These are phyloP conservation scores for Tetragonia tetragonoides DNA, from an alignment of 148 eudicot genomes.

Conservation along the genomic window DNA sequence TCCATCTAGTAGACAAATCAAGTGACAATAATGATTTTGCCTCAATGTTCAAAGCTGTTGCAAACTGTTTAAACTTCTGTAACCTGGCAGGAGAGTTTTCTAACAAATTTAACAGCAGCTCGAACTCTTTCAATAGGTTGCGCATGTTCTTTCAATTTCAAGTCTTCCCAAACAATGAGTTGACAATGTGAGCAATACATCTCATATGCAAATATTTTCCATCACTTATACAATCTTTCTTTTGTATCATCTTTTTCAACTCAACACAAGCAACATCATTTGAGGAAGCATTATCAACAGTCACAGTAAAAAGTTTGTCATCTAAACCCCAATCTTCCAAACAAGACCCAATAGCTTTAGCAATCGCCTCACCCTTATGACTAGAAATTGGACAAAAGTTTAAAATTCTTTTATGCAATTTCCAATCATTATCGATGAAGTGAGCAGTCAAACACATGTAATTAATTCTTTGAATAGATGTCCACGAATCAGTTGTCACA, in stretches of 20 bases:
- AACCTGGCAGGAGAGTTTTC: conserved; percentile 13
- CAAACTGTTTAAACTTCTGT: background rate
- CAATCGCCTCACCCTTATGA: conserved; percentile 21
- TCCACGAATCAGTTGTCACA: conserved; percentile 25
- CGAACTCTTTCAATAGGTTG: background rate
- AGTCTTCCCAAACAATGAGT: conserved; percentile 18
- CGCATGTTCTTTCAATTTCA: background rate
- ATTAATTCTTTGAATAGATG: conserved; percentile 15
- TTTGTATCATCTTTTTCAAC: background rate
- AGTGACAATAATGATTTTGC: background rate
- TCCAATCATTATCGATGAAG: background rate
- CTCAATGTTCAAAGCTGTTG: background rate
- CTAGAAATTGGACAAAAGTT: background rate
- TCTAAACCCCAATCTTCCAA: conserved; percentile 21
- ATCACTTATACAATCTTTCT: background rate
- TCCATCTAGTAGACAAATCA: too few species aligned
- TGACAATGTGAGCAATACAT: conserved; percentile 21
- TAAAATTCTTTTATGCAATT: too few species aligned
- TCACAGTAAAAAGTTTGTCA: conserved; percentile 1
- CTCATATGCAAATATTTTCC: conserved; percentile 26
- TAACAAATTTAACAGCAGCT: background rate
- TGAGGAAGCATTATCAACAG: background rate
- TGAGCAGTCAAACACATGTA: conserved; percentile 21
- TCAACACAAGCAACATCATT: conserved; percentile 8
- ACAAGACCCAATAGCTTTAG: conserved; percentile 16